Evolutionary conservation across 805 yeast genomes (phyloP).

Genomic region (Ogataea paraovalis): DNA sequence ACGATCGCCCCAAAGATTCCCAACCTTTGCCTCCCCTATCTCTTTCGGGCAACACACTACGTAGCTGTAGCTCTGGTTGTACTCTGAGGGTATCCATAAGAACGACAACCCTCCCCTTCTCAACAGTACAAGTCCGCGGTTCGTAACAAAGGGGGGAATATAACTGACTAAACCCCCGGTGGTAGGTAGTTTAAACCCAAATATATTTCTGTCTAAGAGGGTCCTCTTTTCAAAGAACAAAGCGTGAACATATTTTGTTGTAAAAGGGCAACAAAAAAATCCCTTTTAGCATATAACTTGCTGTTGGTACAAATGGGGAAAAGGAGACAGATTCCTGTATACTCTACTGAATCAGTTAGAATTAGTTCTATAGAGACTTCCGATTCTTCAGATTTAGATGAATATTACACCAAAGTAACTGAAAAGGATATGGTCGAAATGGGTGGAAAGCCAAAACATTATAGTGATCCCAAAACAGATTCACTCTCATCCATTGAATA

Average conservation of each 20-base stretch:
- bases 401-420: slow-evolving; percentile 13
- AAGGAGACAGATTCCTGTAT: not conserved
- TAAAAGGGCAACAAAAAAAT: not conserved
- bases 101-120: too few species aligned
- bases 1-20: too few species aligned
- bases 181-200: too few species aligned
- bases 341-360: not conserved
- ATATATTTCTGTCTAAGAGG: too few species aligned
- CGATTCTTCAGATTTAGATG: slow-evolving; percentile 15
- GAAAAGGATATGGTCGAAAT: slow-evolving; percentile 4
- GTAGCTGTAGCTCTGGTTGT: too few species aligned
- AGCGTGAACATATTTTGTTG: not conserved
- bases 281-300: not conserved
- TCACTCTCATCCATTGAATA: not conserved
- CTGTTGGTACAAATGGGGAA: not conserved
- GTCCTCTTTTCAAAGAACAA: too few species aligned
- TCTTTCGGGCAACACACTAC: too few species aligned
- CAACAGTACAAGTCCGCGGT: too few species aligned
- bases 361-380: slow-evolving; percentile 1
- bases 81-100: too few species aligned
- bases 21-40: too few species aligned
- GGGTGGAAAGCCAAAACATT: not conserved
- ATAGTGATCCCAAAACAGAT: not conserved
- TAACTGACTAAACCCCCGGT: too few species aligned
- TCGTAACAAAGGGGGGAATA: too few species aligned